phyloP scores from a whole-genome alignment of 2,329 filamentous ascomycete genomes.

The Trichoderma koningiopsis region DNA sequence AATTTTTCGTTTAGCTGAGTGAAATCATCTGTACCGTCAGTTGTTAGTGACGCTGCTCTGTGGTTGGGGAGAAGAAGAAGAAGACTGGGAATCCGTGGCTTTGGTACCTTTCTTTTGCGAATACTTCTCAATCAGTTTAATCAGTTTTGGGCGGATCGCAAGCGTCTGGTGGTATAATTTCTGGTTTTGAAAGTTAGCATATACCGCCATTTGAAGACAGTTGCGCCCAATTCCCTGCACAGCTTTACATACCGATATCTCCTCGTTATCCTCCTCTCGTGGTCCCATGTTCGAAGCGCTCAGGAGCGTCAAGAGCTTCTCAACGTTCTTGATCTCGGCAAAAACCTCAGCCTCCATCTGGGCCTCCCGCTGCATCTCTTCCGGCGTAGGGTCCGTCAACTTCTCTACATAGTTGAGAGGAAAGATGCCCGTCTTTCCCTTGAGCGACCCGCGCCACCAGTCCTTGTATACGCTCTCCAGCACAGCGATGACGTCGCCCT shows the following conservation, averaged over 20 bases:
- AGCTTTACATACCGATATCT: conserved; percentile 71
- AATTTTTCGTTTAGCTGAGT: conserved; percentile 99
- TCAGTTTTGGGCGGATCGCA: conserved; percentile 92
- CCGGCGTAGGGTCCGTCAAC: conserved; percentile 87
- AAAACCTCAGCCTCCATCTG: conserved; percentile 83
- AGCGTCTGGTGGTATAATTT: conserved; percentile 90
- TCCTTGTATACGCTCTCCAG: conserved; percentile 98
- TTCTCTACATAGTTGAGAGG: conserved; percentile 99
- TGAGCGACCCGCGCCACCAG: conserved; percentile 96
- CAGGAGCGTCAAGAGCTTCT: conserved; percentile 79
- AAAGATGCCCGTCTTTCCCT: conserved; percentile 96
- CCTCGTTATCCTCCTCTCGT: conserved; percentile 90
- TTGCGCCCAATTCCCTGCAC: neutral
- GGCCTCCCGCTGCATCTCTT: conserved; percentile 92
- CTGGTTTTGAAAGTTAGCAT: conserved; percentile 42
- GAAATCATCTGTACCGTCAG: conserved; percentile 74
- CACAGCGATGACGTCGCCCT: conserved; percentile 95
- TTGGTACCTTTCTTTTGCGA: conserved; percentile 91
- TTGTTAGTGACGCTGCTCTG: neutral
- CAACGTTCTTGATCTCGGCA: conserved; percentile 65
- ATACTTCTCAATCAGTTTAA: conserved; percentile 98
- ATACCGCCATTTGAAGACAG: neutral
- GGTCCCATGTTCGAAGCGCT: conserved; percentile 82
- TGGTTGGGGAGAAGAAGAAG: neutral
- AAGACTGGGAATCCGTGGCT: neutral